Conservation (phyloP, 306 rosid genomes). For the Lotus japonicus region DNA sequence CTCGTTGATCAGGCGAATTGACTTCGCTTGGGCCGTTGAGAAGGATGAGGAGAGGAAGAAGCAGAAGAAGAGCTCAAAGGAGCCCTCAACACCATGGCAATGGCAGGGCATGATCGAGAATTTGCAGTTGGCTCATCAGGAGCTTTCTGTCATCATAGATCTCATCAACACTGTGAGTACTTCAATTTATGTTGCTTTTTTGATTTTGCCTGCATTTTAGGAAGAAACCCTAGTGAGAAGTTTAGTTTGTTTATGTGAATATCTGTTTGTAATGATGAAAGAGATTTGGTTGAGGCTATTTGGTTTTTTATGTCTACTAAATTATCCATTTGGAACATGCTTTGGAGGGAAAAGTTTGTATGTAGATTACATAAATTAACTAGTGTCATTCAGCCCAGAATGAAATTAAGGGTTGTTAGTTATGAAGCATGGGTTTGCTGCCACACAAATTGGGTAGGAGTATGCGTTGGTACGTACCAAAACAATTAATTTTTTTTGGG, state of each 20-base stretch:
- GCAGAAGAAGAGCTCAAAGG: constrained; percentile 76
- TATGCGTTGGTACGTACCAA: no score
- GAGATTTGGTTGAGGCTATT: constrained; percentile 5
- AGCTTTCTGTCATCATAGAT: constrained; percentile 76
- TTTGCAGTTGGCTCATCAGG: constrained; percentile 81
- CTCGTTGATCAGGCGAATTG: constrained; percentile 65
- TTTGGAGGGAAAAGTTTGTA: background rate
- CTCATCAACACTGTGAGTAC: constrained; percentile 82
- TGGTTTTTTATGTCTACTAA: background rate
- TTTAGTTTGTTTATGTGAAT: background rate
- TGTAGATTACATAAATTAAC: background rate
- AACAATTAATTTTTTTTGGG: no score
- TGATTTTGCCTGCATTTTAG: background rate
- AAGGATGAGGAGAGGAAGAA: constrained; percentile 61
- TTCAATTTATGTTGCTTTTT: background rate
- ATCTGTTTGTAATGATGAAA: constrained; percentile 6
- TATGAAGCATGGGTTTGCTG: background rate
- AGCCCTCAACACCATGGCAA: constrained; percentile 70
- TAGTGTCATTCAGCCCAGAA: background rate
- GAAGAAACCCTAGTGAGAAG: background rate
- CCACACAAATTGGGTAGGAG: background rate
- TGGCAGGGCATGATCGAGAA: constrained; percentile 92
- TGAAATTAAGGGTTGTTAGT: background rate
- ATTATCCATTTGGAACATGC: constrained; percentile 3
- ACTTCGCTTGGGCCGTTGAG: constrained; percentile 91